Base-by-base conservation (phyloP, 306 rosid genomes). In the Trifolium fragiferum region DNA sequence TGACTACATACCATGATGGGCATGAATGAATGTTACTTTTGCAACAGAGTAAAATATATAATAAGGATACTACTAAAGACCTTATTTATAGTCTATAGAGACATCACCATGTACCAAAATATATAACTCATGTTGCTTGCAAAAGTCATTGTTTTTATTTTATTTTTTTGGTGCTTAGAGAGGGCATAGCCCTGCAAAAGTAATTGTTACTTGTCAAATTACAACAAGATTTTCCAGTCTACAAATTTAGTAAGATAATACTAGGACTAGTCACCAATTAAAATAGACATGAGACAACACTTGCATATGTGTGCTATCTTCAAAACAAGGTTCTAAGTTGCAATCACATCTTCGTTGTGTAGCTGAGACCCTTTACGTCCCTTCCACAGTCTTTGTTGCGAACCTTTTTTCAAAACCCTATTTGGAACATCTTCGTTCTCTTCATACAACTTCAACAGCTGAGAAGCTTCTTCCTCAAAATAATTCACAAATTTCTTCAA, bases 371-470 rank as follows among this genome's bases (percentile, higher is more conserved):
- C 32, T 21, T 55, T 14, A 55, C 5, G 14, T 21, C 2, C 15
- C 61, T 20, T 55, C 32, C 14, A 30, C 3, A 2, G 5, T 21
- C 13, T 0, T 7, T 0, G 19, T 59, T 5, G 10, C 40, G 3
- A 21, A 55, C 33, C 63, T 23, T 57, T 21, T 12, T 21, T 4
- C n/a, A 57, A 13, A 27, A 15, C 18, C 65, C 16, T 27, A 59
- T 59, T 27, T 7, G 74, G 4, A 67, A 46, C n/a, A 61, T 8
- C 7, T 66, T 16, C 11, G 21, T 64, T 73, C 66, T 76, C 60
- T 71, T 73, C n/a, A 32, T 80, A 86, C 27, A 80, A 18, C 19
- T 60, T 38, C 78, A 82, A 38, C 35, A 86, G 37, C 43, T 73
- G 77, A 77, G 82, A 55, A 37, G 67, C 60, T 44, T 78, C 66